Percentiles rank a stretch among this genome's conserved stretches.
phyloP scores from a whole-genome alignment of 352 stramenopile species.

The Pythium chondricola region DNA sequence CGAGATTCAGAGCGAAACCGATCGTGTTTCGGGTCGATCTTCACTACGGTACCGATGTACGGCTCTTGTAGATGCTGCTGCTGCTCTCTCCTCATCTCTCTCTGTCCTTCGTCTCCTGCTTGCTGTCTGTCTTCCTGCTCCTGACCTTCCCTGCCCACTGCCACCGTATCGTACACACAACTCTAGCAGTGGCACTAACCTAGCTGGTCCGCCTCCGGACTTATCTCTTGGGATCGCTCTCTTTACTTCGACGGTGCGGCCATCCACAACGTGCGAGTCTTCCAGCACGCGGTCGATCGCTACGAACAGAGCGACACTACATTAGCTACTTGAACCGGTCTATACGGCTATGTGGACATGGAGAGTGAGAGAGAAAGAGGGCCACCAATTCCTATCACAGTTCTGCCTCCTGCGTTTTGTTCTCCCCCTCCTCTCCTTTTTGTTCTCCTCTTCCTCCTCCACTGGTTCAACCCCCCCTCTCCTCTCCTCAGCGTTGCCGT shows the following conservation, averaged over 20 bases:
- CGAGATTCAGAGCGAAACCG: too few relatives aligned
- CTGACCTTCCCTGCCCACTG: conserved; percentile 27
- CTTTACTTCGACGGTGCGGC: conserved; percentile 90
- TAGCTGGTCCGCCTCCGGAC: conserved; percentile 42
- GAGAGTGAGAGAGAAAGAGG: conserved; percentile 2
- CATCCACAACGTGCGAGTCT: conserved; percentile 87
- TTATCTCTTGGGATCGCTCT: conserved; percentile 85
- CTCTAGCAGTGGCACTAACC: conserved; percentile 49
- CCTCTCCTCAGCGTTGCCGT: not conserved
- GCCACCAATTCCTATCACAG: too few relatives aligned
- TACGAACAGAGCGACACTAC: conserved; percentile 23
- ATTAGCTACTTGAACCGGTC: conserved; percentile 20
- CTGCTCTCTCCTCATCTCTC: conserved; percentile 5
- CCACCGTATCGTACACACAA: conserved; percentile 14
- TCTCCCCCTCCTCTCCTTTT: not conserved
- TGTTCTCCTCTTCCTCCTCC: not conserved
- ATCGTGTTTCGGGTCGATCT: too few relatives aligned
- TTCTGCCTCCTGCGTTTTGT: too few relatives aligned
- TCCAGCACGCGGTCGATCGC: conserved; percentile 79
- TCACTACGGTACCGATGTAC: too few relatives aligned
- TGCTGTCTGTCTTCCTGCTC: conserved; percentile 8
- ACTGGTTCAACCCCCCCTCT: not conserved
- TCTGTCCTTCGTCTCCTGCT: conserved; percentile 9
- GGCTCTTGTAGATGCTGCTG: conserved; percentile 5
- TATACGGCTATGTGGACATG: too few relatives aligned